Evolutionary conservation across 2,329 filamentous ascomycete genomes (phyloP), one percentile per base, ranked within the genome.

Genomic region (Coniella lustricola): DNA sequence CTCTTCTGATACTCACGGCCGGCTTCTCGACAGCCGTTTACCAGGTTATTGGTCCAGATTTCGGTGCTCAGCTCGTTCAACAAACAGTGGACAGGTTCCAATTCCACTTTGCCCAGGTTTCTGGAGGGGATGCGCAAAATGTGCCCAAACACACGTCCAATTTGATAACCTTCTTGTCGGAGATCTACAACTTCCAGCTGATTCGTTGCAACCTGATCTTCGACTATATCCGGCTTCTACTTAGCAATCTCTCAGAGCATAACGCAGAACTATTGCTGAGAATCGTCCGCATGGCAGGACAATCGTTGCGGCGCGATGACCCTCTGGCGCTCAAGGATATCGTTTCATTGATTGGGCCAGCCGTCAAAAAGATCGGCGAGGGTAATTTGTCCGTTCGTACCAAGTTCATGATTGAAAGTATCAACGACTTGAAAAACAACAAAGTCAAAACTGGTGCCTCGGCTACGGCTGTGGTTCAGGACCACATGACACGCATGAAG

Each of bases 381-480:
- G 71, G 72, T 12, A 85, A 82, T 17, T 71, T 95, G 22, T 91
- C 90, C 1, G 87, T 90, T 9, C 83, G 93, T 48, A 96, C 91
- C 1, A 94, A 87, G 57, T 96, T 96, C 67, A 97, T 97, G 90
- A 87, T 98, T 44, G 91, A 97, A 60, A 93, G 86, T 1, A 95
- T 98, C 64, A 89, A 87, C 51, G 88, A 95, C 59, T 74, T 98
- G 25, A 95, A 95, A 64, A 95, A 95, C 71, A 96, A 93, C 67
- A 88, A 88, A 51, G 76, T 90, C 61, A 96, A 91, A 65, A 82
- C 84, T 13, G 82, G 81, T 14, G 77, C 77, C 4, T 76, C 78
- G 38, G 86, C 85, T 35, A 87, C 87, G 1, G 79, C 77, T 3
- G 73, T 94, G 5, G 79, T 83, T 1, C 83, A 84, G 1, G 90